Evolutionary conservation across 768 basidiomycete species (phyloP).

Genomic region (Pisolithus marmoratus): DNA sequence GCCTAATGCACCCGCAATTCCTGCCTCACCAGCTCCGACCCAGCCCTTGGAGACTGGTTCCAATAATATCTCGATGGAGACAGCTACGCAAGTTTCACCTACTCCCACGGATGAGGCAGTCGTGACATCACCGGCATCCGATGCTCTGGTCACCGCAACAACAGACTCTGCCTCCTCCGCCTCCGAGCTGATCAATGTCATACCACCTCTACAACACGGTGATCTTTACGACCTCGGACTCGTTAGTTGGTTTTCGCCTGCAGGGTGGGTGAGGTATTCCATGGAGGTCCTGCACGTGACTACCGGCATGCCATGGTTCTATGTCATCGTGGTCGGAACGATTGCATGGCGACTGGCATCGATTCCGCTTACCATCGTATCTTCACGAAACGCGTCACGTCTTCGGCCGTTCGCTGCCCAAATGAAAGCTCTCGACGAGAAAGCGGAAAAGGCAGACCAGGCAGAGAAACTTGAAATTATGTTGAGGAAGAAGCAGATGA

Average conservation of each 20-base stretch:
- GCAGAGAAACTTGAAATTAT: slow-evolving; percentile 37
- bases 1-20: neutral
- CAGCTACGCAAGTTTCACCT: neutral
- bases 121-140: slow-evolving; percentile 1
- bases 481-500: slow-evolving; percentile 46
- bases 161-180: slow-evolving; percentile 10
- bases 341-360: slow-evolving; percentile 55
- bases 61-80: neutral
- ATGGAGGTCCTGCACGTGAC: slow-evolving; percentile 66
- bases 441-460: slow-evolving; percentile 32
- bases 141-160: slow-evolving; percentile 1
- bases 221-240: slow-evolving; percentile 69
- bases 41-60: neutral
- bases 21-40: slow-evolving; percentile 6
- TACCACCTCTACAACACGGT: slow-evolving; percentile 58
- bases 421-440: slow-evolving; percentile 48
- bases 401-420: slow-evolving; percentile 36
- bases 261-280: slow-evolving; percentile 55
- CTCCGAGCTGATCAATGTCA: slow-evolving; percentile 20
- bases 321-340: slow-evolving; percentile 67
- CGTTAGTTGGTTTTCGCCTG: slow-evolving; percentile 59
- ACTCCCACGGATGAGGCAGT: neutral
- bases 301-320: slow-evolving; percentile 77
- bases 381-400: slow-evolving; percentile 48
- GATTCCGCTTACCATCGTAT: slow-evolving; percentile 54